Evolutionary conservation across 306 rosid species (phyloP).

Genomic region (Castanea crenata): DNA sequence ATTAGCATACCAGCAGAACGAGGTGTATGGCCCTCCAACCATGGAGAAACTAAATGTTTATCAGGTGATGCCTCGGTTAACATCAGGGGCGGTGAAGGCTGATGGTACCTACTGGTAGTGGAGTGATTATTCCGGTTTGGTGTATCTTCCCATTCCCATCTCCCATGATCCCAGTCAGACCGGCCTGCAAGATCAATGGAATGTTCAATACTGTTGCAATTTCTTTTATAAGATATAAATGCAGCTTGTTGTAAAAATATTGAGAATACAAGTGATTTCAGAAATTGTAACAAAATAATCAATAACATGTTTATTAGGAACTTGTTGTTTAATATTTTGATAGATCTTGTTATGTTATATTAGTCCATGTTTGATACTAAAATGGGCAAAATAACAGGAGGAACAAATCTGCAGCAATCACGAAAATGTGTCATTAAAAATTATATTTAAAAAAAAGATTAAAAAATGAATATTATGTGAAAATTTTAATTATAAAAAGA

Average conservation of each 20-base stretch:
- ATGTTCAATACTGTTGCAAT: constrained; percentile 1
- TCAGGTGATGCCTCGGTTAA: constrained; percentile 91
- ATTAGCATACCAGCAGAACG: constrained; percentile 56
- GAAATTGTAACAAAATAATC: too few species aligned
- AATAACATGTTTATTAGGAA: too few species aligned
- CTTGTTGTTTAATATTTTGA: too few species aligned
- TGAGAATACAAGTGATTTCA: too few species aligned
- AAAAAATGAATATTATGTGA: too few species aligned
- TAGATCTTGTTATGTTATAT: too few species aligned
- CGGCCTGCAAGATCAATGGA: constrained; percentile 50
- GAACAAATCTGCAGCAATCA: too few species aligned
- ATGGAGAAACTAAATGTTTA: constrained; percentile 89
- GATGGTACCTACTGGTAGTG: constrained; percentile 56
- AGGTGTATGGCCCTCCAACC: constrained; percentile 84
- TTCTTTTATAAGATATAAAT: neutral
- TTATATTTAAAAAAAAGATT: too few species aligned
- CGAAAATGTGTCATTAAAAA: too few species aligned
- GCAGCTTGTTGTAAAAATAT: neutral
- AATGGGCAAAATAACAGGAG: too few species aligned
- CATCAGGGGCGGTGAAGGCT: constrained; percentile 93
- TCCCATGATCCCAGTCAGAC: constrained; percentile 94
- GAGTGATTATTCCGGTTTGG: constrained; percentile 65
- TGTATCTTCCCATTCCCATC: constrained; percentile 97
- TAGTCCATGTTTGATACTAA: too few species aligned
- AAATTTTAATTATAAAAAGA: too few species aligned